Conservation (phyloP, 2,329 filamentous ascomycete species). For the Pseudopyrenochaeta lycopersici region DNA sequence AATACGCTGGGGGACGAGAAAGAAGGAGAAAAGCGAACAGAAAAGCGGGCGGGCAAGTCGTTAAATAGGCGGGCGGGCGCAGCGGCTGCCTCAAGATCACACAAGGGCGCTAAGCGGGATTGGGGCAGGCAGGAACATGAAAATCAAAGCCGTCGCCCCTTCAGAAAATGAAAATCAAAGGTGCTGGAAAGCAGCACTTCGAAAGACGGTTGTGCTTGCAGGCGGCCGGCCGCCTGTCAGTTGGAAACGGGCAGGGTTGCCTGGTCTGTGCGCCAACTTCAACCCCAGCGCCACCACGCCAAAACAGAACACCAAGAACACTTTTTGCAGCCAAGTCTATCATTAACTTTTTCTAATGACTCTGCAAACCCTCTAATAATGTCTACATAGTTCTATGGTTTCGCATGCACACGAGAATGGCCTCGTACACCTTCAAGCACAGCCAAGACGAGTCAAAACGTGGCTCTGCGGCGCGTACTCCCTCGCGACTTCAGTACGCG, state of each 20-base stretch:
- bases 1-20: constrained; percentile 23
- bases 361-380: background rate
- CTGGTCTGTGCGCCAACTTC: constrained; percentile 19
- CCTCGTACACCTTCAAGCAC: background rate
- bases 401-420: no score
- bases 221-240: constrained; percentile 5
- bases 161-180: constrained; percentile 26
- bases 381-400: background rate
- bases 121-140: constrained; percentile 27
- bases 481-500: background rate
- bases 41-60: constrained; percentile 21
- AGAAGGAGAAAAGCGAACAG: constrained; percentile 17
- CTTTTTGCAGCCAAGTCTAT: background rate
- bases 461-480: background rate
- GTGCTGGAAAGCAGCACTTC: constrained; percentile 30
- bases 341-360: background rate
- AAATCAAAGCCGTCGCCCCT: constrained; percentile 20
- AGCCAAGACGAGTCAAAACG: no score
- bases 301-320: constrained; percentile 8
- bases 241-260: background rate
- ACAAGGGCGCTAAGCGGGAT: constrained; percentile 33
- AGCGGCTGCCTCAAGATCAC: constrained; percentile 39
- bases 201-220: constrained; percentile 11
- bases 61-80: constrained; percentile 29
- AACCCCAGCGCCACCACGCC: constrained; percentile 9